Conservation (phyloP, 2,329 filamentous ascomycete genomes). For the Fusarium chaquense region DNA sequence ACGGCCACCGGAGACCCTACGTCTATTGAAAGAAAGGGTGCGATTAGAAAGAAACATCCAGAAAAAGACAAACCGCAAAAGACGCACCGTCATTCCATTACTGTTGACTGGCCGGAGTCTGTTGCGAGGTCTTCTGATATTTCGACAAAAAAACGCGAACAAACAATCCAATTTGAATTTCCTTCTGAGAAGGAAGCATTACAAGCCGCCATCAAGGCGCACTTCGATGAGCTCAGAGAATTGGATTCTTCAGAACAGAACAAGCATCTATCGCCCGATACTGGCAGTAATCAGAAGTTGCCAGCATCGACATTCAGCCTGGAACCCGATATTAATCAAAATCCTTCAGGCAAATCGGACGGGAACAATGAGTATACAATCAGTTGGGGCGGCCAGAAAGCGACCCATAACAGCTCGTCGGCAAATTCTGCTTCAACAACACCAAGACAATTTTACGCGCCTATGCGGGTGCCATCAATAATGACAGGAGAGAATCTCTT, state of each 20-base stretch:
- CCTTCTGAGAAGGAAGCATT: conserved; percentile 31
- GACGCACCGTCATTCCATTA: conserved; percentile 7
- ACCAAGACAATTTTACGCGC: conserved; percentile 45
- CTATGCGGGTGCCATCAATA: conserved; percentile 33
- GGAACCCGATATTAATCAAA: neutral
- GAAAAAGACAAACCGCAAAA: conserved; percentile 7
- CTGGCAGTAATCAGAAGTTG: neutral
- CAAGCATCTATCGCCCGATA: neutral
- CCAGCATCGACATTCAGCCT: neutral
- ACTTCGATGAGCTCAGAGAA: conserved; percentile 31
- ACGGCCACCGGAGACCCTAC: neutral
- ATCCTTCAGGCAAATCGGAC: neutral
- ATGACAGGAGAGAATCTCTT: conserved; percentile 7
- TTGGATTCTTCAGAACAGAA: conserved; percentile 19
- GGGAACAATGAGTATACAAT: conserved; percentile 3
- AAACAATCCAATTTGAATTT: conserved; percentile 19
- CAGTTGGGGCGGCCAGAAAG: neutral
- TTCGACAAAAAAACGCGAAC: neutral
- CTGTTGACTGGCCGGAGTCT: conserved; percentile 26
- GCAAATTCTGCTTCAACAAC: conserved; percentile 34
- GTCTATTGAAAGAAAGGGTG: conserved; percentile 36
- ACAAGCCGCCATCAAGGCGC: conserved; percentile 35
- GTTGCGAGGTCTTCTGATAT: neutral
- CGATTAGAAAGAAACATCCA: conserved; percentile 33
- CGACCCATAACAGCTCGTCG: neutral